phyloP scores from a whole-genome alignment of 176 grass and related monocot species.

The Themeda triandra region DNA sequence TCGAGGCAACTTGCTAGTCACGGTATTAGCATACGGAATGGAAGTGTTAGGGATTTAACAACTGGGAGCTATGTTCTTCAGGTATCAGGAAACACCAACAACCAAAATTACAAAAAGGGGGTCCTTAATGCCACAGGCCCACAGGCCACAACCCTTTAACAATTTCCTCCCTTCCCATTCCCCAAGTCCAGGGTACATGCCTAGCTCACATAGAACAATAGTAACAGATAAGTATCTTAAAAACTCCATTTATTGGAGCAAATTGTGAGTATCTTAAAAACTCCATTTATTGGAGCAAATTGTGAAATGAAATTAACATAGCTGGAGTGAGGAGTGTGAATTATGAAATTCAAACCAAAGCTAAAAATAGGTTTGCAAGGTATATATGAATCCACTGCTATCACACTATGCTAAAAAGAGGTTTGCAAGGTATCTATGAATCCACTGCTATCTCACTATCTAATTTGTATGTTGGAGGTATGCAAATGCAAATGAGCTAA shows the following conservation, averaged over 20 bases:
- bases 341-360: neutral
- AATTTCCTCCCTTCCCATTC: neutral
- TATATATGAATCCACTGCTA: too few species aligned
- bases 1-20: neutral
- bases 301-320: neutral
- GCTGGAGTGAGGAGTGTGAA: neutral
- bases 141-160: neutral
- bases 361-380: too few species aligned
- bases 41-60: neutral
- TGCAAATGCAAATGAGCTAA: too few species aligned
- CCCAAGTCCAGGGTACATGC: neutral
- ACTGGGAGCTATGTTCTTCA: neutral
- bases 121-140: neutral
- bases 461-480: neutral
- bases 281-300: too few species aligned
- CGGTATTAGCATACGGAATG: neutral
- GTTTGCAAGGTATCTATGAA: neutral
- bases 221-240: neutral
- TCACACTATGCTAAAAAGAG: neutral
- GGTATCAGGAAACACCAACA: too few species aligned
- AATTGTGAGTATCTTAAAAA: too few species aligned
- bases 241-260: neutral
- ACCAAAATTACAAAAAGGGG: neutral
- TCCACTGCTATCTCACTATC: too few species aligned
- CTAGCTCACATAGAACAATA: neutral